Evolutionary conservation across 768 basidiomycete species (phyloP).

Genomic region (Cytidiella melzeri): DNA sequence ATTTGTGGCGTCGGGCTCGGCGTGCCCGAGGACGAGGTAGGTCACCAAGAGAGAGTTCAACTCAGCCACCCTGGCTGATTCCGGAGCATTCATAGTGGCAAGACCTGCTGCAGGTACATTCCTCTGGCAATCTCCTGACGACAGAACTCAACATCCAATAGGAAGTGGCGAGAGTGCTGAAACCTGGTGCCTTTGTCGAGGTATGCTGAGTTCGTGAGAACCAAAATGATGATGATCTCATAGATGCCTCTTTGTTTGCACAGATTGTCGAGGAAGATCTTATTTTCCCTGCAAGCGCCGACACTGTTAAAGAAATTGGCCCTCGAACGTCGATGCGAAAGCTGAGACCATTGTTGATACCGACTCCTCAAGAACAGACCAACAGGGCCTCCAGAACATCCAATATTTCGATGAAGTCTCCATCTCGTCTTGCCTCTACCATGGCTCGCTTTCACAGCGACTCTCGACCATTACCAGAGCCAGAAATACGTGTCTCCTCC

Average conservation of each 20-base stretch:
- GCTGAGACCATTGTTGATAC: background rate
- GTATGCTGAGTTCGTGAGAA: slow-evolving; percentile 29
- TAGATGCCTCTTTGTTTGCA: background rate
- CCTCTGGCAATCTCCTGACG: slow-evolving; percentile 7
- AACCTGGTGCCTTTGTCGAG: slow-evolving; percentile 58
- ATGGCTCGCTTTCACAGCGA: background rate
- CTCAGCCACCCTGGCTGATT: background rate
- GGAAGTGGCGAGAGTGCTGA: slow-evolving; percentile 66
- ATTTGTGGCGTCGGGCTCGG: slow-evolving; percentile 59
- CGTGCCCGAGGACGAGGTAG: slow-evolving; percentile 66
- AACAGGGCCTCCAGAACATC: background rate
- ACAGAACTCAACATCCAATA: slow-evolving; percentile 24
- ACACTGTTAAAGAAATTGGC: background rate
- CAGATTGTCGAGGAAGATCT: slow-evolving; percentile 73
- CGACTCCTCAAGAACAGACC: background rate
- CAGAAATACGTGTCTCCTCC: background rate
- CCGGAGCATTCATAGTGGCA: slow-evolving; percentile 43
- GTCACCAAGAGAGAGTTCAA: slow-evolving; percentile 9
- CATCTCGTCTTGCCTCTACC: background rate
- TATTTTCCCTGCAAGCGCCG: slow-evolving; percentile 51
- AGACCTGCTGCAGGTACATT: slow-evolving; percentile 51
- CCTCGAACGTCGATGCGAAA: background rate
- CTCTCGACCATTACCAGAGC: background rate
- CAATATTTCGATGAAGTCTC: background rate
- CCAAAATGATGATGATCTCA: too few species aligned